Conservation (phyloP, 2,329 filamentous ascomycete species). For the Hypoxylon sp. region DNA sequence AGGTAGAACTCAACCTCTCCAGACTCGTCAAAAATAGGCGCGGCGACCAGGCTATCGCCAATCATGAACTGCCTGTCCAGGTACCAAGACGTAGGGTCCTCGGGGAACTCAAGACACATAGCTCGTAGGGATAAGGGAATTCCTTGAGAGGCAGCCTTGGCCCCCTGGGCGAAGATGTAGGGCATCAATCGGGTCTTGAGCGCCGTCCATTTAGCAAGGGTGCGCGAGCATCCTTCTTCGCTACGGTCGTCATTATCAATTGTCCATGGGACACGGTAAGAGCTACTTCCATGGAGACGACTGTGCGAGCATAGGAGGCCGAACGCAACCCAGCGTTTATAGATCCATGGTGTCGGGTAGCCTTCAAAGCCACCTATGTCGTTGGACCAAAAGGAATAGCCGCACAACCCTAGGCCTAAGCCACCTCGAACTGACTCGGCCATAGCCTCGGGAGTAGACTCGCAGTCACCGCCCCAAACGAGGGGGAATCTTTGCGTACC, state of each 20-base stretch:
- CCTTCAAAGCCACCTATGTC: constrained; percentile 80
- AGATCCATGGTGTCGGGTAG: constrained; percentile 71
- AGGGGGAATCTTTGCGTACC: constrained; percentile 75
- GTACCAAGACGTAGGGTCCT: constrained; percentile 72
- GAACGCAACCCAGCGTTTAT: constrained; percentile 83
- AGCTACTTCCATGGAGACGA: constrained; percentile 73
- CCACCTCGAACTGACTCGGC: constrained; percentile 75
- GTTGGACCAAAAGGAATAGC: constrained; percentile 74
- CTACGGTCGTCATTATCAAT: constrained; percentile 70
- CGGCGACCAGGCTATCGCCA: constrained; percentile 69
- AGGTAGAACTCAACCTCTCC: constrained; percentile 74
- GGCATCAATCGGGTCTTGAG: constrained; percentile 63
- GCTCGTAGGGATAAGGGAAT: constrained; percentile 70
- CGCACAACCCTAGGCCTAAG: constrained; percentile 68
- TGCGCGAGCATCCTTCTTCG: constrained; percentile 62
- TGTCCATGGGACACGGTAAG: constrained; percentile 79
- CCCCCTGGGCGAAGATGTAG: constrained; percentile 58
- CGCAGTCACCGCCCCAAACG: constrained; percentile 79
- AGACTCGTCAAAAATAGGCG: constrained; percentile 73
- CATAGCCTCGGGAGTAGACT: constrained; percentile 76
- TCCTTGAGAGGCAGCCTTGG: constrained; percentile 56
- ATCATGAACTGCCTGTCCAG: constrained; percentile 79
- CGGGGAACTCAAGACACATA: constrained; percentile 74
- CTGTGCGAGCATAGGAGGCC: constrained; percentile 75
- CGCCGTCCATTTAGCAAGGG: constrained; percentile 57